These are phyloP conservation scores for Neurospora sp. DNA, from an alignment of 495 filamentous ascomycete genomes.

Conservation along the genomic window DNA sequence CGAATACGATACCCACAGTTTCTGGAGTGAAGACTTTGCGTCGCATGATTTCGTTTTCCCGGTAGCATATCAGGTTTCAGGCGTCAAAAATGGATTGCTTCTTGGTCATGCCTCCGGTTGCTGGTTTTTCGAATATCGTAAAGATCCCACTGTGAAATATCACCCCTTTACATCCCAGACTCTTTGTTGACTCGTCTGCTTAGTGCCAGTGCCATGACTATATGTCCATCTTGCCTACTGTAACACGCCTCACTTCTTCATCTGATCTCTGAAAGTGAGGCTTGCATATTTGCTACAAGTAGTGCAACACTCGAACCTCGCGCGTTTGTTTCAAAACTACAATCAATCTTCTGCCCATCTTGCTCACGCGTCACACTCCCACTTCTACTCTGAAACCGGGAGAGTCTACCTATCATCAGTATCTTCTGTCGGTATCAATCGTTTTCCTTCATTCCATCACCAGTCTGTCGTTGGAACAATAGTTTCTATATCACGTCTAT, in stretches of 20 bases:
- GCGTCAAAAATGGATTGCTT: slow-evolving; percentile 29
- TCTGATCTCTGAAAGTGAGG: neutral
- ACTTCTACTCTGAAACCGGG: neutral
- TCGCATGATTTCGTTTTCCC: slow-evolving; percentile 23
- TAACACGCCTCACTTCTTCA: neutral
- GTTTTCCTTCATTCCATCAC: neutral
- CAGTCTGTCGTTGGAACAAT: neutral
- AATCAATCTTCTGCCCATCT: neutral
- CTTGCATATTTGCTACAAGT: neutral
- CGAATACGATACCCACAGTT: neutral
- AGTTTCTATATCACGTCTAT: neutral
- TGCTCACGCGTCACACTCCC: neutral
- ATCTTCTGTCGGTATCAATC: neutral
- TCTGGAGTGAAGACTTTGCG: slow-evolving; percentile 8
- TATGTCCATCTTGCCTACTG: neutral
- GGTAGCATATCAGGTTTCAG: slow-evolving; percentile 27
- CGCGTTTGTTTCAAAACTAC: neutral
- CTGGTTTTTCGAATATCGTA: neutral
- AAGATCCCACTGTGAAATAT: neutral
- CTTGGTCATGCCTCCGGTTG: slow-evolving; percentile 16
- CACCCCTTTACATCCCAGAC: slow-evolving; percentile 31
- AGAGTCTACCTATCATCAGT: neutral
- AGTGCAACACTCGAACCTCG: neutral
- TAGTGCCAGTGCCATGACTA: neutral
- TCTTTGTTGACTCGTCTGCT: slow-evolving; percentile 35